Evolutionary conservation across 1,284 basidiomycete genomes (phyloP).

Genomic region (Malassezia furfur): DNA sequence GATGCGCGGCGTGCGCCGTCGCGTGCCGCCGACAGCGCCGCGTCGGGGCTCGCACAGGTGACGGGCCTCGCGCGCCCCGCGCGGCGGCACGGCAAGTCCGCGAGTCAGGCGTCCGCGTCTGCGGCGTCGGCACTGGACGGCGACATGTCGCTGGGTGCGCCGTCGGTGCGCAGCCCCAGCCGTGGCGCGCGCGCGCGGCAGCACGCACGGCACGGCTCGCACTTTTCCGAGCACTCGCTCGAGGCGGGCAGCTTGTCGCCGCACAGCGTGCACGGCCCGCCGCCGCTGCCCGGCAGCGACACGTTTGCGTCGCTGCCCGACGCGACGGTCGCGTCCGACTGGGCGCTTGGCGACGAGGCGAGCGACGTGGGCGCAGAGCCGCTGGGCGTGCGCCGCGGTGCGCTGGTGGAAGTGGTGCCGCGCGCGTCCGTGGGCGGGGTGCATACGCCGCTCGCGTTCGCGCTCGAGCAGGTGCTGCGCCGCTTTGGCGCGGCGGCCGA

Average conservation of each 20-base stretch:
- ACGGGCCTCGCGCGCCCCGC: conserved; percentile 3
- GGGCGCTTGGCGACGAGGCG: neutral
- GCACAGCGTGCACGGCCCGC: neutral
- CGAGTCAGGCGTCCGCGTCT: conserved; percentile 2
- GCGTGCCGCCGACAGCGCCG: neutral
- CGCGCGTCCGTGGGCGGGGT: neutral
- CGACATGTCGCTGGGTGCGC: neutral
- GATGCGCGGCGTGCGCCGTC: neutral
- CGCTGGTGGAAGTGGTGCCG: neutral
- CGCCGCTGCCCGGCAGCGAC: neutral
- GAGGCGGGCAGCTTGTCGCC: conserved; percentile 11
- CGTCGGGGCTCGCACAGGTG: conserved; percentile 9
- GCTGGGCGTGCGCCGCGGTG: neutral
- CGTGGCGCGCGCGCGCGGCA: neutral
- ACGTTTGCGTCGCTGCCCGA: neutral
- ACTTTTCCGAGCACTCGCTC: conserved; percentile 10
- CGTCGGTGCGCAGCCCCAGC: neutral
- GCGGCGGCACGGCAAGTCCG: conserved; percentile 6
- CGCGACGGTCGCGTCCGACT: neutral
- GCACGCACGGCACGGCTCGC: conserved; percentile 14
- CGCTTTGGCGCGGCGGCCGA: conserved; percentile 31
- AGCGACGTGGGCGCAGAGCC: neutral
- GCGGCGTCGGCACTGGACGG: neutral
- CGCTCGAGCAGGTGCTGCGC: conserved; percentile 38
- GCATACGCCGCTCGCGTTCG: conserved; percentile 28